Base-by-base conservation (phyloP, 2,329 filamentous ascomycete species). In the Pyrenochaeta sp. region DNA sequence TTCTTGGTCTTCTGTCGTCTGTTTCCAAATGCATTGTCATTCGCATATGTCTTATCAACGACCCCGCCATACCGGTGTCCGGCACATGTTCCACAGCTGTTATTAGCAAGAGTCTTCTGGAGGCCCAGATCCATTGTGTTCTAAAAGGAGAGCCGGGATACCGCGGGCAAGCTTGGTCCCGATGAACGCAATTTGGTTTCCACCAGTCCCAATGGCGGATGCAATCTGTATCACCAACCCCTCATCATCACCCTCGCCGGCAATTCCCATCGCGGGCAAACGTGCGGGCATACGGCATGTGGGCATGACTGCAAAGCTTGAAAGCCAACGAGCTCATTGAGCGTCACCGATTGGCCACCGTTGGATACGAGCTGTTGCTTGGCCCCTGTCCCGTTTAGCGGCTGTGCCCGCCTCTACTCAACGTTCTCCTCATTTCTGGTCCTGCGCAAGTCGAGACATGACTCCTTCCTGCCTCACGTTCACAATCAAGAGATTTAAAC, bases 311-410 rank as follows among this genome's bases (percentile, higher is more conserved):
- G 45, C 42, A 48, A 35, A 50, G 41, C 49, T 33, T 42, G 43
- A 37, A 51, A 51, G 23, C 33, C 42, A 41, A 41, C 45, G 42
- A 41, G 39, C 27, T 31, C 15, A 36, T 14, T 35, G 41, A 41
- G 33, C 43, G 40, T 23, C 40, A 30, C 31, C 36, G 35, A 54
- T 54, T 60, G 54, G 49, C 14, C 49, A 31, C 46, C 32, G 51
- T 55, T 57, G 43, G 37, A 45, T 42, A 55, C 53, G 49, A 49
- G 45, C 39, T 42, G 41, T 47, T 45, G 35, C 45, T 58, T 62
- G 49, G 60, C 57, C 45, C 49, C 33, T 51, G 48, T 45, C 43
- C 35, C 49, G 45, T n/a, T 44, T 47, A 48, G 45, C 49, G 53
- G 45, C 47, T 27, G 41, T 15, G 41, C 45, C 44, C 45, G 48